These are phyloP conservation scores for Boletus sp. DNA, from an alignment of 1,284 basidiomycete species.

Conservation along the genomic window DNA sequence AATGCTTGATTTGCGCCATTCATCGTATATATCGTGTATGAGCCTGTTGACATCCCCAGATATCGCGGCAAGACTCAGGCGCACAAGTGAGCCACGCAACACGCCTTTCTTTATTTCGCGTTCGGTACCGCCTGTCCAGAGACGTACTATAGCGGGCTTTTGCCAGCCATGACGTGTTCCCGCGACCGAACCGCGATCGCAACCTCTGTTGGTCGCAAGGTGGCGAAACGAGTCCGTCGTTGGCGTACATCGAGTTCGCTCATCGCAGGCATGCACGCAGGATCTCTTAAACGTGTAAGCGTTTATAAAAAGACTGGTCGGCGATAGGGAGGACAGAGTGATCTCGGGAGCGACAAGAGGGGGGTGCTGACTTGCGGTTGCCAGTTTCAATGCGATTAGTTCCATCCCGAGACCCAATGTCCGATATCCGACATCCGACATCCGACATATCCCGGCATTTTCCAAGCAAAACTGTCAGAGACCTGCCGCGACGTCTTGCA, in stretches of 20 bases:
- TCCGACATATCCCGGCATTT: slow-evolving; percentile 14
- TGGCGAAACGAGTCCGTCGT: slow-evolving; percentile 16
- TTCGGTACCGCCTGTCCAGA: slow-evolving; percentile 10
- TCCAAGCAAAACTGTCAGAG: slow-evolving; percentile 15
- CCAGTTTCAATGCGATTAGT: not conserved
- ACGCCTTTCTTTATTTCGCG: slow-evolving; percentile 3
- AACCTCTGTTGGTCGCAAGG: slow-evolving; percentile 12
- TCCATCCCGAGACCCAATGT: slow-evolving; percentile 11
- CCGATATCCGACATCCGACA: slow-evolving; percentile 10
- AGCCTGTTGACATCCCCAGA: not conserved
- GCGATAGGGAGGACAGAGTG: slow-evolving; percentile 17
- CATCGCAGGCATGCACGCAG: not conserved
- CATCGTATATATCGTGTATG: not conserved
- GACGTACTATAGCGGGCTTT: slow-evolving; percentile 13
- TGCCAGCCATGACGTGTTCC: slow-evolving; percentile 17
- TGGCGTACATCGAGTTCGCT: slow-evolving; percentile 13
- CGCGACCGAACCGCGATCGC: slow-evolving; percentile 30
- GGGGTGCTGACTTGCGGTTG: not conserved
- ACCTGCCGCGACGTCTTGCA: slow-evolving; percentile 7
- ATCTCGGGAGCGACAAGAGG: slow-evolving; percentile 29
- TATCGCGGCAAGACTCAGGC: slow-evolving; percentile 4
- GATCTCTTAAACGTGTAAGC: slow-evolving; percentile 15
- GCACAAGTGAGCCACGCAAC: slow-evolving; percentile 6
- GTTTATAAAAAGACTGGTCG: slow-evolving; percentile 15
- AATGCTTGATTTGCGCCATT: slow-evolving; percentile 11